These are phyloP conservation scores for Pseudognaphalium luteoalbum DNA, from an alignment of 129 eudicot species.

Conservation along the genomic window DNA sequence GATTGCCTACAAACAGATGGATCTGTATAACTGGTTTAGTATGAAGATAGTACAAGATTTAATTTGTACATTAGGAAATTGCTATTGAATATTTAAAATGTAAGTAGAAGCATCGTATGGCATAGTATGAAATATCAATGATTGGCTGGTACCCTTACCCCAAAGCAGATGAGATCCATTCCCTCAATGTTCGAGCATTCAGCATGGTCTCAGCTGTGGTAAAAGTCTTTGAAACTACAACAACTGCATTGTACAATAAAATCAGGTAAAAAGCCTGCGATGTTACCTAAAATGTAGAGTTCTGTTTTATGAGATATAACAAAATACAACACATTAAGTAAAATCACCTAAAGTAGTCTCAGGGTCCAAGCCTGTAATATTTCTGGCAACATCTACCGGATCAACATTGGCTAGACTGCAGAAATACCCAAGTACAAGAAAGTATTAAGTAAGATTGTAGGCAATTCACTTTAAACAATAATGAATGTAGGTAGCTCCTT, in stretches of 20 bases:
- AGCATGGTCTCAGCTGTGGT: slow-evolving; percentile 99
- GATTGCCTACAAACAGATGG: background rate
- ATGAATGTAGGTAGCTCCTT: background rate
- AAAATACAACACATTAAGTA: background rate
- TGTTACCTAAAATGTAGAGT: background rate
- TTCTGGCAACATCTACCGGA: slow-evolving; percentile 93
- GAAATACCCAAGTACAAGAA: background rate
- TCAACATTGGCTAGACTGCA: slow-evolving; percentile 97
- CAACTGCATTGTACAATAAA: slow-evolving; percentile 54
- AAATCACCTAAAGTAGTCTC: slow-evolving; percentile 79
- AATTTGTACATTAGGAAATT: background rate
- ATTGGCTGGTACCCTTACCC: slow-evolving; percentile 57
- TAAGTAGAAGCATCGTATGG: background rate
- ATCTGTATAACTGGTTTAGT: background rate
- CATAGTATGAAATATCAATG: background rate
- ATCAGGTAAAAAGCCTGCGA: background rate
- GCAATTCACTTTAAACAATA: background rate
- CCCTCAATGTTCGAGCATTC: slow-evolving; percentile 93
- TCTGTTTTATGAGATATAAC: background rate
- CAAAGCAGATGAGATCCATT: slow-evolving; percentile 93
- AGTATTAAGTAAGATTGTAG: background rate
- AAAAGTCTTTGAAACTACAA: slow-evolving; percentile 96
- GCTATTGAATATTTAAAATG: background rate
- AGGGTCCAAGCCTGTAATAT: slow-evolving; percentile 84
- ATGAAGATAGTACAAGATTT: background rate